Conservation (phyloP, 1,284 basidiomycete species). For the Cutaneotrichosporon spelunceum region DNA sequence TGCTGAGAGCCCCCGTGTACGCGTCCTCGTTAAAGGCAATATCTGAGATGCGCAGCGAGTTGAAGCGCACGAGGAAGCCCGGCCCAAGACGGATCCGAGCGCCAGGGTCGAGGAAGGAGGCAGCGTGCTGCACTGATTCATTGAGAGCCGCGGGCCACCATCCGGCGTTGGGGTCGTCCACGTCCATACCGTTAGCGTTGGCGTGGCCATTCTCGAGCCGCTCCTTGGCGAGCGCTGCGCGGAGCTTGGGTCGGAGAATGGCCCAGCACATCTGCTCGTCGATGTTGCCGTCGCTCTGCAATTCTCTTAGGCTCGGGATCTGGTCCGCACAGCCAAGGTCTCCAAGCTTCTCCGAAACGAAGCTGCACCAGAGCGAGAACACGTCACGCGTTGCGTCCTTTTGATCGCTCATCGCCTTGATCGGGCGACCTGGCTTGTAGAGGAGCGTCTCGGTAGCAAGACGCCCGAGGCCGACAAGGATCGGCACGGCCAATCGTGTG, state of each 20-base stretch:
- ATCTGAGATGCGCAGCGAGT: constrained; percentile 88
- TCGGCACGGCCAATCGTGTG: constrained; percentile 68
- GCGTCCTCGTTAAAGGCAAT: constrained; percentile 61
- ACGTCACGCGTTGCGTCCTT: constrained; percentile 65
- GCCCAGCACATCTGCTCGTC: constrained; percentile 84
- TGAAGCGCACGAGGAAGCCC: constrained; percentile 88
- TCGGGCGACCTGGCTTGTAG: constrained; percentile 31
- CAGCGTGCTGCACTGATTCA: constrained; percentile 35
- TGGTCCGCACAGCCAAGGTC: constrained; percentile 49
- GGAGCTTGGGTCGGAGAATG: constrained; percentile 75
- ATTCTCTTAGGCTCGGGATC: constrained; percentile 64
- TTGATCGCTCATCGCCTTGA: constrained; percentile 62
- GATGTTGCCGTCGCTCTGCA: constrained; percentile 71
- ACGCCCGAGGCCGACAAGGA: constrained; percentile 83
- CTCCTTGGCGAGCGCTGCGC: constrained; percentile 54
- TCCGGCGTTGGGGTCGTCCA: constrained; percentile 12
- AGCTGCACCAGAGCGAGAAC: constrained; percentile 57
- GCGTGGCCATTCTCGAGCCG: constrained; percentile 5
- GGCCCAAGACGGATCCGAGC: constrained; percentile 31
- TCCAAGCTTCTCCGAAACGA: constrained; percentile 51
- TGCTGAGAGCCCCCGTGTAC: constrained; percentile 51
- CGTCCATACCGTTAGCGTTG: constrained; percentile 18
- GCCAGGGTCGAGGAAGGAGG: constrained; percentile 27
- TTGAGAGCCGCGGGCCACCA: constrained; percentile 40
- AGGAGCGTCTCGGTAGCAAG: constrained; percentile 57